These are phyloP conservation scores for Suhomyces faveliae DNA, from an alignment of 805 yeast genomes.

Conservation along the genomic window DNA sequence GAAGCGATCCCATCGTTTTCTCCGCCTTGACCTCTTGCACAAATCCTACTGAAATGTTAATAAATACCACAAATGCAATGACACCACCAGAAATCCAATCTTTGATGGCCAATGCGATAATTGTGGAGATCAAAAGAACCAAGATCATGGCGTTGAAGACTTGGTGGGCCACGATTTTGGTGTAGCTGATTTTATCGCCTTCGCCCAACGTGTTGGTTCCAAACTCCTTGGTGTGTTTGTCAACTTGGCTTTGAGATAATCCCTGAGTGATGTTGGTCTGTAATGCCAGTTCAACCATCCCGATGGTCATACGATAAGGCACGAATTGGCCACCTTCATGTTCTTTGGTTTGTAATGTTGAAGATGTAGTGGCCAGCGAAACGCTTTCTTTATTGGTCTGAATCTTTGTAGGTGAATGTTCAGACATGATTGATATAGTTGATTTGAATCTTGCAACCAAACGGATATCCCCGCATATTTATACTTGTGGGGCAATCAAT, in stretches of 20 bases:
- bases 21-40: constrained; percentile 74
- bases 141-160: constrained; percentile 76
- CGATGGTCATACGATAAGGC: constrained; percentile 30
- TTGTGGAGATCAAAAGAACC: constrained; percentile 66
- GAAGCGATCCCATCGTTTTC: constrained; percentile 73
- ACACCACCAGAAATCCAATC: constrained; percentile 87
- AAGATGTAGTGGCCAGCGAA: constrained; percentile 1
- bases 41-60: constrained; percentile 67
- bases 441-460: too few relatives aligned
- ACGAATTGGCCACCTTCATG: not conserved
- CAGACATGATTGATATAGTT: not conserved
- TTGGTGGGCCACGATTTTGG: constrained; percentile 61
- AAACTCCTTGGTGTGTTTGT: constrained; percentile 20
- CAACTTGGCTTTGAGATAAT: constrained; percentile 18
- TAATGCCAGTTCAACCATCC: constrained; percentile 36
- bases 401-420: not conserved
- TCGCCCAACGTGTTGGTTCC: constrained; percentile 67
- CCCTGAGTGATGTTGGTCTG: constrained; percentile 50
- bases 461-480: not conserved
- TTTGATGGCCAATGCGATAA: constrained; percentile 66
- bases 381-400: not conserved
- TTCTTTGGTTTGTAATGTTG: constrained; percentile 1
- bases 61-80: constrained; percentile 60
- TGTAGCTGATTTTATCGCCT: constrained; percentile 52
- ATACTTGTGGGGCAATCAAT: not conserved